Conservation (phyloP, 2,329 filamentous ascomycete species). For the Coniosporium tulheliwenetii region DNA sequence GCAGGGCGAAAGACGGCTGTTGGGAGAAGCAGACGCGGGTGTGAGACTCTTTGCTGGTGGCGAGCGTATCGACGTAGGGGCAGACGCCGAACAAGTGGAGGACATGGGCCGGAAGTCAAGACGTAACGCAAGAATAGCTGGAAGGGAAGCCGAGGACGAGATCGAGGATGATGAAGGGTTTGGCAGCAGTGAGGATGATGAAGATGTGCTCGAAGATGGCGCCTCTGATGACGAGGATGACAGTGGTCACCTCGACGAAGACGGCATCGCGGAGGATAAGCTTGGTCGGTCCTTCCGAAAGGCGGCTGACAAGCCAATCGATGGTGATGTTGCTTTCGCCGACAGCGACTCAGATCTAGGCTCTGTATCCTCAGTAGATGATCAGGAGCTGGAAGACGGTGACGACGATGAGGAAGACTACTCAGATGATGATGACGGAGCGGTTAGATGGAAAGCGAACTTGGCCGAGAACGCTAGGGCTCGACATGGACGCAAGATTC, state of each 20-base stretch:
- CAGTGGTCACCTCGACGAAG: constrained; percentile 26
- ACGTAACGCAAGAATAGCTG: constrained; percentile 33
- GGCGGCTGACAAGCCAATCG: constrained; percentile 25
- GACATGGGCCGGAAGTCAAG: constrained; percentile 40
- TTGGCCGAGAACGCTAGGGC: constrained; percentile 59
- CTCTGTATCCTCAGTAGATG: constrained; percentile 55
- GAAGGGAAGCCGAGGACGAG: constrained; percentile 30
- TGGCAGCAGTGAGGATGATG: constrained; percentile 34
- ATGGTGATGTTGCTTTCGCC: constrained; percentile 71
- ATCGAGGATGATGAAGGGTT: constrained; percentile 36
- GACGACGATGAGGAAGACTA: constrained; percentile 28
- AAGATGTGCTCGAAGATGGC: constrained; percentile 31
- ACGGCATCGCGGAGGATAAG: constrained; percentile 20
- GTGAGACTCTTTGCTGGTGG: constrained; percentile 77
- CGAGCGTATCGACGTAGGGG: constrained; percentile 44
- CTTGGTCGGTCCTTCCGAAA: constrained; percentile 39
- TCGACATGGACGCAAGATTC: constrained; percentile 52
- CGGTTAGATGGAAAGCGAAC: constrained; percentile 75
- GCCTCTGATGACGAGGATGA: constrained; percentile 33
- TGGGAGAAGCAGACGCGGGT: constrained; percentile 70
- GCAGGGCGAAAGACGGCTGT: constrained; percentile 64
- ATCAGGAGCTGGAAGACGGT: constrained; percentile 35
- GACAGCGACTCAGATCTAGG: constrained; percentile 96
- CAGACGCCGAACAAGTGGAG: constrained; percentile 36
- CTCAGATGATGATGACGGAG: constrained; percentile 43